Evolutionary conservation across 306 rosid genomes (phyloP), one percentile per base, ranked within the genome.

Genomic region (Corylus americana): DNA sequence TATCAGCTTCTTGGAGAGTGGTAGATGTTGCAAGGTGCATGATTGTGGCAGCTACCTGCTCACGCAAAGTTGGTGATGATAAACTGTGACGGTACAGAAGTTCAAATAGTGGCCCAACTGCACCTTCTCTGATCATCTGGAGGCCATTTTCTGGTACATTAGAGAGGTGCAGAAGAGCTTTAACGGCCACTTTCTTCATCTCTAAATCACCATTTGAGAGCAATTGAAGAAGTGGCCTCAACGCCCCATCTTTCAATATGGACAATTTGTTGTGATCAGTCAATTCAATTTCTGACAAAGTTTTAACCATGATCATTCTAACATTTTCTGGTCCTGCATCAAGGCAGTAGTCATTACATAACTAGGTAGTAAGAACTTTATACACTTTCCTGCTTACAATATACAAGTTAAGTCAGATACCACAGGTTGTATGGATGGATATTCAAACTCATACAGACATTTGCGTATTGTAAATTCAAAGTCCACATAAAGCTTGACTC

Each of bases 1-100:
- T 71, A 54, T 78, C 80, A 17, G 85, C 82, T 77, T 82, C 85
- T 77, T 74, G 87, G 78, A 58, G 78, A 76, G 84, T 80, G 47
- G 90, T 89, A 39, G 92, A 85, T 70, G 55, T 54, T 70, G 91
- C 87, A 37, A 91, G 91, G 77, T 87, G 80, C 92, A 85, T 85
- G 50, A 91, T 82, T 58, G 87, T 84, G 57, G 85, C 84, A 25
- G 91, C 87, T 22, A 87, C 92, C 74, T 76, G 87, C 73, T 88
- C 90, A 4, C 81, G 83, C 80, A 91, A 69, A 50, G 72, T 48
- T 8, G 92, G 79, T 1, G 77, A 74, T 44, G 68, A 80, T 73
- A 82, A 81, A 81, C 89, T 82, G 70, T 88, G 95, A 57, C 73
- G 63, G 82, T 87, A 91, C 17, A 91, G 87, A 54, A 88, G 79